Conservation (phyloP, 1,284 basidiomycete genomes). For the Cryptococcus maquisensis region DNA sequence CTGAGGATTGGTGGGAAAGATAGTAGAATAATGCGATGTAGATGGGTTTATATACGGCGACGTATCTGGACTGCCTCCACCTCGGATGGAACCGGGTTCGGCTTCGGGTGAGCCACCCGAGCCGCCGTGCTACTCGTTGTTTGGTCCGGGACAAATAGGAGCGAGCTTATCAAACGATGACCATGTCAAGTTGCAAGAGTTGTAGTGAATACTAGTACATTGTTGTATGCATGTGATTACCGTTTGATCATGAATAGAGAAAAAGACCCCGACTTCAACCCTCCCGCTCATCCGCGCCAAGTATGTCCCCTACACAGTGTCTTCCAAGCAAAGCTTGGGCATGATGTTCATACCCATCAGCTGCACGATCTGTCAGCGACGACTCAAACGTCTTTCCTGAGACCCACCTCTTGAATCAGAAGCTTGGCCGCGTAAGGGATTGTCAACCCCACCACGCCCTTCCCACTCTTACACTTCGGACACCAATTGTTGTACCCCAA, state of each 20-base stretch:
- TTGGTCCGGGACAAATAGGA: no score
- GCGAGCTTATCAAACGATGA: no score
- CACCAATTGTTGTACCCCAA: slow-evolving; percentile 94
- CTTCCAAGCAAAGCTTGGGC: slow-evolving; percentile 73
- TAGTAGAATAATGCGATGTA: neutral
- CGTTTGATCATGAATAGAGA: no score
- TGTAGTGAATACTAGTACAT: no score
- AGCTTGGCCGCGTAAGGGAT: slow-evolving; percentile 98
- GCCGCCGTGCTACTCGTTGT: no score
- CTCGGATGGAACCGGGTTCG: no score
- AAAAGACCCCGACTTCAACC: neutral
- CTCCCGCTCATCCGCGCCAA: no score
- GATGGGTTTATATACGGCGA: neutral
- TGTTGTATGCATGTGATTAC: no score
- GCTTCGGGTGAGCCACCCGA: no score
- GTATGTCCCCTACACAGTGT: slow-evolving; percentile 30
- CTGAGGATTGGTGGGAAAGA: neutral
- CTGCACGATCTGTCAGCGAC: slow-evolving; percentile 47
- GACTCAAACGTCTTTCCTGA: neutral
- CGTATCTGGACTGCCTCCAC: no score
- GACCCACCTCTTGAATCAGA: slow-evolving; percentile 86
- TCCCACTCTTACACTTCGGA: slow-evolving; percentile 91
- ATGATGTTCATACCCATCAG: slow-evolving; percentile 94
- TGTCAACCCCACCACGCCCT: slow-evolving; percentile 92
- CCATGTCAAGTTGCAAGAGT: no score